Conservation (phyloP, 441 rosid genomes). For the Arabidopsis lyrata region DNA sequence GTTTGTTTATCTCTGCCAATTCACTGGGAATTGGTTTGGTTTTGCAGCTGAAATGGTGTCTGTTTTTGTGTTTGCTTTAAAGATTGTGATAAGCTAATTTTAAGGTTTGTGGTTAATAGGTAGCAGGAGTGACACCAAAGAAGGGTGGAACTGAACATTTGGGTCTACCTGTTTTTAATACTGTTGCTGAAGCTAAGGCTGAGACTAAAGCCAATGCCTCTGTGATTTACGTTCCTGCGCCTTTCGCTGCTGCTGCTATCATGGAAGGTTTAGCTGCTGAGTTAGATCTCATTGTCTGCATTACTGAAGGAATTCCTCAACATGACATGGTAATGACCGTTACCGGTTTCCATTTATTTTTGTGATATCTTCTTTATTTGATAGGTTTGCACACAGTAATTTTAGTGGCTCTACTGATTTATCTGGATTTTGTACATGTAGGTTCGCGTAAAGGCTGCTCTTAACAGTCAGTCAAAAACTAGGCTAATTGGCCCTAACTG, state of each 20-base stretch:
- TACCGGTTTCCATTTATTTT: not conserved
- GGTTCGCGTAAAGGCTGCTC: constrained; percentile 91
- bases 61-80: constrained; percentile 5
- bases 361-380: not conserved
- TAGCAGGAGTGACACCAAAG: constrained; percentile 97
- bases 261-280: constrained; percentile 96
- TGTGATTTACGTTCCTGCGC: constrained; percentile 90
- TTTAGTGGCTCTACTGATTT: constrained; percentile 6
- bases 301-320: constrained; percentile 96
- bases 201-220: constrained; percentile 94
- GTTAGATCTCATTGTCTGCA: constrained; percentile 89
- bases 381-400: not conserved
- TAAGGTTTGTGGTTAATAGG: constrained; percentile 47
- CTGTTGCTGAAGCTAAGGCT: constrained; percentile 95
- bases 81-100: constrained; percentile 8
- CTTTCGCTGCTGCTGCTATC: constrained; percentile 94
- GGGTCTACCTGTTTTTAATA: constrained; percentile 93
- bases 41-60: not conserved
- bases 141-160: constrained; percentile 98
- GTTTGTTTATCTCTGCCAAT: not conserved
- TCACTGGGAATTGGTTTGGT: not conserved
- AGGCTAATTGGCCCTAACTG: constrained; percentile 89
- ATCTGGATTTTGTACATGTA: constrained; percentile 37
- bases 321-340: constrained; percentile 80
- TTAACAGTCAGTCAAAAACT: constrained; percentile 86